Evolutionary conservation across 2,329 filamentous ascomycete genomes (phyloP).

Genomic region (Calonectria multiphialidica): DNA sequence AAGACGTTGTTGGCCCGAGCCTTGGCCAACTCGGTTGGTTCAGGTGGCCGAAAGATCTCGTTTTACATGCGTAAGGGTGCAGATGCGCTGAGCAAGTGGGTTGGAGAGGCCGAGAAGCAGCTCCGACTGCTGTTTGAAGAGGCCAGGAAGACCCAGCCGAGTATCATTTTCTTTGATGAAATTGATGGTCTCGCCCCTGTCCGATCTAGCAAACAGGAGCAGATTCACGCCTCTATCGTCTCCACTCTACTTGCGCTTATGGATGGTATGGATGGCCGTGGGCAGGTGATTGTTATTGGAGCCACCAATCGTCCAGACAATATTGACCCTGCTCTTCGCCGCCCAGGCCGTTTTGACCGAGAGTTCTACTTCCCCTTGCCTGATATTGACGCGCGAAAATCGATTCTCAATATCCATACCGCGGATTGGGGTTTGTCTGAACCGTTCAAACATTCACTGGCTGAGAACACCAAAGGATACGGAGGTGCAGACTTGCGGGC

Average conservation of each 20-base stretch:
- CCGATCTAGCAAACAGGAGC: slow-evolving; percentile 96
- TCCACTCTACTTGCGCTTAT: slow-evolving; percentile 93
- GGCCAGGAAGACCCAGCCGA: slow-evolving; percentile 93
- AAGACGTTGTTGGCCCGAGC: slow-evolving; percentile 97
- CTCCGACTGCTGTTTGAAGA: slow-evolving; percentile 95
- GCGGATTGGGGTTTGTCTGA: slow-evolving; percentile 89
- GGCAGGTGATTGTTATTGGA: slow-evolving; percentile 97
- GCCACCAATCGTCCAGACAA: slow-evolving; percentile 98
- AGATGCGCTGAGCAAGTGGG: slow-evolving; percentile 98
- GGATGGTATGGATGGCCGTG: slow-evolving; percentile 98
- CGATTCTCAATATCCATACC: slow-evolving; percentile 96
- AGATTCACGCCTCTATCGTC: slow-evolving; percentile 98
- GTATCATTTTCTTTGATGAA: slow-evolving; percentile 99
- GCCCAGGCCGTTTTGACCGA: slow-evolving; percentile 94
- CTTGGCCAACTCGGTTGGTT: slow-evolving; percentile 89
- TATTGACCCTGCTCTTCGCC: slow-evolving; percentile 93
- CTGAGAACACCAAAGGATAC: slow-evolving; percentile 93
- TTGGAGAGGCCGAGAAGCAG: slow-evolving; percentile 97
- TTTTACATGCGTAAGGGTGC: slow-evolving; percentile 99
- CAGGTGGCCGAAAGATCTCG: slow-evolving; percentile 92
- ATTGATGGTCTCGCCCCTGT: slow-evolving; percentile 97
- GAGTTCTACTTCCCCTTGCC: slow-evolving; percentile 99
- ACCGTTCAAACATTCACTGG: slow-evolving; percentile 85
- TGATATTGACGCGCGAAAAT: slow-evolving; percentile 80
- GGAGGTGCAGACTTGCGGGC: slow-evolving; percentile 95